Base-by-base conservation (phyloP, 1,284 basidiomycete genomes). In the Microbotryum saponariae region DNA sequence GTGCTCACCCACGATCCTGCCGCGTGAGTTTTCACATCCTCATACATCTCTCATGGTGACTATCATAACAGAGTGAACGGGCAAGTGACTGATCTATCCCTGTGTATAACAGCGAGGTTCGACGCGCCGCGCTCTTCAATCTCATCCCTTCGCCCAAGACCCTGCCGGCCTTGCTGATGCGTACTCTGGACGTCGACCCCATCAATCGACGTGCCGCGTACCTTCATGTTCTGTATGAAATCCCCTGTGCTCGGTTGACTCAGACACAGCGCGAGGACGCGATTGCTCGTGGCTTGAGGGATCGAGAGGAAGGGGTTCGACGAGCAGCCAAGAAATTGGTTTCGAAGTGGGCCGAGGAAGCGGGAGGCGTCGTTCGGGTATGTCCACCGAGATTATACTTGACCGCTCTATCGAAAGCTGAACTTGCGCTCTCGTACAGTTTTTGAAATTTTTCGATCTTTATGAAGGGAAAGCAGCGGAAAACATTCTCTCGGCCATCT, bases 151-250 rank as follows among this genome's bases (percentile, higher is more conserved):
- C 81, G 1, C 78, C 79, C 1, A 74, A 76, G 0, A 86, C 86
- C 0, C 77, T 96, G 1, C 80, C 85, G 1, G 74, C 81, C 9
- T 80, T 97, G 53, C 82, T 98, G 46, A 81, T 83, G 6, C 84
- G 93, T 21, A 87, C 89, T 0, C 85, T 91, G 62, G 94, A 97
- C 74, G 80, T 87, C 42, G 94, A 97, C 71, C 81, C 86, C 0
- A 79, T 85, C 59, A 86, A 89, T 31, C 86, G 93, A 56, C 87
- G 86, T 61, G 83, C 89, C 31, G 83, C 94, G 18, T 97, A 89
- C 74, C 79, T 85, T 1, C 79, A 82, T 23, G 81, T 88, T 1
- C 74, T 78, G 66, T 72, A 27, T 6, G 83, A 84, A 50, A 76
- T 85, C 0, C 83, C 82, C 2, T 83, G 86, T 3, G 81, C 84